phyloP scores from a whole-genome alignment of 2,329 filamentous ascomycete species.

The Alternaria arborescens region DNA sequence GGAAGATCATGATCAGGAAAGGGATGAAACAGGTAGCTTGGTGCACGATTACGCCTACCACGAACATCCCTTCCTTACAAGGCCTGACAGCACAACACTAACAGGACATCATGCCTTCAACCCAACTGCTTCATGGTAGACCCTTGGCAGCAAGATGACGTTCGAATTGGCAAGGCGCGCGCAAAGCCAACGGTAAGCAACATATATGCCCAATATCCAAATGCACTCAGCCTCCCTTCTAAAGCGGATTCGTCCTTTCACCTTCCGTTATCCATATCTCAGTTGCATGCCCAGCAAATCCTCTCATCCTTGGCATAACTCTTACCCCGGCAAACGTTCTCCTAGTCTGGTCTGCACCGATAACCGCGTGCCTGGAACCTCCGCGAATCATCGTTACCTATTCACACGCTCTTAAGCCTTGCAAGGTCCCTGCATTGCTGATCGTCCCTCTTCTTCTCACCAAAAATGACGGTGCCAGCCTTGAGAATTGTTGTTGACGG shows the following conservation, averaged over 20 bases:
- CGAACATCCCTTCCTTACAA: constrained; percentile 12
- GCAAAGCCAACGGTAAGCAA: constrained; percentile 8
- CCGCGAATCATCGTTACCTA: constrained; percentile 24
- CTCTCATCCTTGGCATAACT: constrained; percentile 41
- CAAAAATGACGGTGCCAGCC: constrained; percentile 38
- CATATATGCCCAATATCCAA: constrained; percentile 7
- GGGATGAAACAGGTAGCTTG: constrained; percentile 13
- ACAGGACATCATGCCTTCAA: constrained; percentile 7
- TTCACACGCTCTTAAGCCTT: constrained; percentile 29
- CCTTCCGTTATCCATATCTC: constrained; percentile 33
- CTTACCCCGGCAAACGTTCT: constrained; percentile 41
- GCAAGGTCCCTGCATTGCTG: constrained; percentile 41
- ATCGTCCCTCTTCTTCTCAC: constrained; percentile 19
- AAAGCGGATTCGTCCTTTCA: constrained; percentile 25
- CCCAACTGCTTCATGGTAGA: constrained; percentile 12
- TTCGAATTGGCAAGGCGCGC: constrained; percentile 5
- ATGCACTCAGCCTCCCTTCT: constrained; percentile 26
- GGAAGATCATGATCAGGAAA: constrained; percentile 2
- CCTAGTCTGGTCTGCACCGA: constrained; percentile 37
- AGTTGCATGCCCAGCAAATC: constrained; percentile 40
- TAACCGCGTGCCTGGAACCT: constrained; percentile 37
- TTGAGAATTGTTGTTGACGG: constrained; percentile 45
- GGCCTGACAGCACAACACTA: constrained; percentile 7
- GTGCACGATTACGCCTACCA: constrained; percentile 5
- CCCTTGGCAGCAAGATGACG: constrained; percentile 7